Evolutionary conservation across 2,329 filamentous ascomycete species (phyloP).

Genomic region (Teratosphaeriaceae sp.): DNA sequence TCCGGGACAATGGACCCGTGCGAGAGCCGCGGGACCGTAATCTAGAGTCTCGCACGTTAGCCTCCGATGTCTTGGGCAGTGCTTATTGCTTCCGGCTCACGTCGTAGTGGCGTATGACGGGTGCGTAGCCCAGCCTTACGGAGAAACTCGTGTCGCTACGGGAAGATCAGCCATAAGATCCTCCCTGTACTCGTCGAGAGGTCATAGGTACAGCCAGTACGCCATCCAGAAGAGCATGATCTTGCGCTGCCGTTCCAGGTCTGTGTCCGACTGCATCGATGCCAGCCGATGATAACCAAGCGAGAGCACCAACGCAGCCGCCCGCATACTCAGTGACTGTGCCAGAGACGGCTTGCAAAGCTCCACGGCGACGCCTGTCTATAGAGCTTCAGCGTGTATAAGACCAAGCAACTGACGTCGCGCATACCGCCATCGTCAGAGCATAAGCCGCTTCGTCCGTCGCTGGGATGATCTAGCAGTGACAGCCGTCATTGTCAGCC

Average conservation of each 20-base stretch:
- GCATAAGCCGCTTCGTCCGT: constrained; percentile 10
- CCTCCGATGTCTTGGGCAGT: too few species aligned
- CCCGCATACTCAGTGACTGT: constrained; percentile 56
- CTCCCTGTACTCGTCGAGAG: too few species aligned
- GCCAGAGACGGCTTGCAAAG: constrained; percentile 56
- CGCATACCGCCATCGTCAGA: constrained; percentile 10
- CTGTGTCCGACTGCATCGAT: constrained; percentile 8
- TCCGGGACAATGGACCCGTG: constrained; percentile 16
- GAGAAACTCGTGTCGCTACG: constrained; percentile 53
- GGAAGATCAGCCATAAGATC: too few species aligned
- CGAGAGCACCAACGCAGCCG: constrained; percentile 54
- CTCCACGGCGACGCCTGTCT: constrained; percentile 53
- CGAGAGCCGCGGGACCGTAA: constrained; percentile 41
- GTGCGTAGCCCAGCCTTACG: constrained; percentile 49
- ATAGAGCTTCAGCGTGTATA: constrained; percentile 32
- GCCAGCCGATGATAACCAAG: constrained; percentile 32
- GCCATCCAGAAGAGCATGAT: constrained; percentile 51
- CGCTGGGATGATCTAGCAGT: constrained; percentile 7
- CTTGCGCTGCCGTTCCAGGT: constrained; percentile 22
- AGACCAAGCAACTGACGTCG: background rate
- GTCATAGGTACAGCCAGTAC: too few species aligned
- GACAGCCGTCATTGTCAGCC: background rate
- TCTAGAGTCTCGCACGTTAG: too few species aligned
- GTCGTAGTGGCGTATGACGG: constrained; percentile 54
- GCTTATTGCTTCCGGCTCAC: too few species aligned